Percentiles rank a stretch among this genome's conserved stretches.
phyloP scores from a whole-genome alignment of 2,329 filamentous ascomycete genomes.

The Fusarium solani-melongenae region DNA sequence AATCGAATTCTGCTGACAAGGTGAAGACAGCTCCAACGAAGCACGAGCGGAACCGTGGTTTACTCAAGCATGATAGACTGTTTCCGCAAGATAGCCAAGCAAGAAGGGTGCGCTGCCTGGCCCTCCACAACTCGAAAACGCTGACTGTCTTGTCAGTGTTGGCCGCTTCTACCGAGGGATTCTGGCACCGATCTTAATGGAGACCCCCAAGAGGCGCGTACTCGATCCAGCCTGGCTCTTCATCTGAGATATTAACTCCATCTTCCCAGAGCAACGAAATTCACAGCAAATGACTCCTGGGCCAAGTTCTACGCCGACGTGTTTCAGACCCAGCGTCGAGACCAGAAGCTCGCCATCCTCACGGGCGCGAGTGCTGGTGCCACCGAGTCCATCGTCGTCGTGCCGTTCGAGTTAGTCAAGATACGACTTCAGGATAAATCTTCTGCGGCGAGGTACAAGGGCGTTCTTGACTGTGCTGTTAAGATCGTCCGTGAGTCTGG shows the following conservation, averaged over 20 bases:
- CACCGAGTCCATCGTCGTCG: not conserved
- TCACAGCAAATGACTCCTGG: not conserved
- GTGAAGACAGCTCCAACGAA: not conserved
- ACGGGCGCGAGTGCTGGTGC: not conserved
- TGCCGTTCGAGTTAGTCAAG: not conserved
- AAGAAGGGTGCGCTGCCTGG: not conserved
- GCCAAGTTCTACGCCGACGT: not conserved
- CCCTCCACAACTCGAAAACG: not conserved
- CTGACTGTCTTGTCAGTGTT: not conserved
- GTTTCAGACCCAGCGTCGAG: not conserved
- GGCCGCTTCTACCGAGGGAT: not conserved
- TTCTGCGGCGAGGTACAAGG: not conserved
- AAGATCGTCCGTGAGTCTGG: not conserved
- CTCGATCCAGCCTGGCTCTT: not conserved
- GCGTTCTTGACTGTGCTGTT: not conserved
- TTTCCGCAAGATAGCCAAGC: not conserved
- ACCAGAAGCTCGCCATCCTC: not conserved
- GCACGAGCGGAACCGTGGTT: not conserved
- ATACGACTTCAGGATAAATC: not conserved
- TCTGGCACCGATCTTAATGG: not conserved
- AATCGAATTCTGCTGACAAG: not conserved
- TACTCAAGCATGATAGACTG: not conserved
- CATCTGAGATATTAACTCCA: not conserved
- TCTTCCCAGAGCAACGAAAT: not conserved
- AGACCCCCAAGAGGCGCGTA: not conserved